phyloP scores from a whole-genome alignment of 1,284 basidiomycete genomes.

The Coniferiporia weirii region DNA sequence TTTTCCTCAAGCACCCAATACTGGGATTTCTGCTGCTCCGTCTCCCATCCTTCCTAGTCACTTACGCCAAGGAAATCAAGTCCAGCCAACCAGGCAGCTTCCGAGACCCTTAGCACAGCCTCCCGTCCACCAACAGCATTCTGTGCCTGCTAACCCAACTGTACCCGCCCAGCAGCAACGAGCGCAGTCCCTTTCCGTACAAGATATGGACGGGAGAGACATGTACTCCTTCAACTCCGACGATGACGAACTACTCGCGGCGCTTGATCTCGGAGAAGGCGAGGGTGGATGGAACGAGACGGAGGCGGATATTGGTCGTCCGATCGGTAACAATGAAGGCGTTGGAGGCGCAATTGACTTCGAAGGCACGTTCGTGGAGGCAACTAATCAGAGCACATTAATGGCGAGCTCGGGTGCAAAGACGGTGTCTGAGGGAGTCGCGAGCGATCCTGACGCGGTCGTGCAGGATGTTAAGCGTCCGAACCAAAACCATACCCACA shows the following conservation, averaged over 20 bases:
- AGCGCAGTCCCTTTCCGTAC: background rate
- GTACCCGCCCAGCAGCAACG: background rate
- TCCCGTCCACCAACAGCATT: background rate
- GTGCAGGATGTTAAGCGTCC: background rate
- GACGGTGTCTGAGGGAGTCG: conserved; percentile 4
- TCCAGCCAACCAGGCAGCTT: background rate
- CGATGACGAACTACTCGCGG: conserved; percentile 57
- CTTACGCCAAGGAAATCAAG: background rate
- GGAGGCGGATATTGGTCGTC: conserved; percentile 27
- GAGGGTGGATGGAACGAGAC: conserved; percentile 38
- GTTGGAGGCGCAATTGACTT: conserved; percentile 19
- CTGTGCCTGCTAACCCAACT: background rate
- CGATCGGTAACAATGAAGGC: conserved; percentile 46
- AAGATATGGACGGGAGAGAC: conserved; percentile 29
- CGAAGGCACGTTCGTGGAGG: conserved; percentile 10
- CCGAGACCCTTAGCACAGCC: background rate
- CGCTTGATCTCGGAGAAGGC: conserved; percentile 49
- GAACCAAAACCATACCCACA: background rate
- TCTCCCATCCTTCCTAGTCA: background rate
- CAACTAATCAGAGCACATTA: conserved; percentile 11
- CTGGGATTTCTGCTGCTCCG: background rate
- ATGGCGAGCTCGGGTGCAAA: conserved; percentile 9
- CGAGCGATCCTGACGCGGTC: background rate
- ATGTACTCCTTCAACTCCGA: conserved; percentile 53
- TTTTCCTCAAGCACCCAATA: background rate